phyloP scores from a whole-genome alignment of 805 yeast genomes.

The Pichia nanzhaoensis region DNA sequence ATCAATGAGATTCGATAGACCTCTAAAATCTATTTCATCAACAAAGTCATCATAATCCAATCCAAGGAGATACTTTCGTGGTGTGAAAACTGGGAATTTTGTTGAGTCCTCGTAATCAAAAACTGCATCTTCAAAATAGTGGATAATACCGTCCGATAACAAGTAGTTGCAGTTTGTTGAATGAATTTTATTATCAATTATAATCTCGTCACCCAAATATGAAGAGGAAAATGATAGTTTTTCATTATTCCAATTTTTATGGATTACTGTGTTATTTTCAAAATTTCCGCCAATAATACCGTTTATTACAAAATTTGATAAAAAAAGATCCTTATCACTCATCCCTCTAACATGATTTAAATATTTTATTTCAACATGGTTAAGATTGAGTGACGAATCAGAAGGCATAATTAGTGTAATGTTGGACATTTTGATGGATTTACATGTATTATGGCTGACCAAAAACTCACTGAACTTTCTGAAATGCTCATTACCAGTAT shows the following conservation, averaged over 20 bases:
- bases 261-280: constrained; percentile 10
- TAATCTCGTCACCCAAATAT: constrained; percentile 30
- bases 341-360: constrained; percentile 29
- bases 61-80: constrained; percentile 53
- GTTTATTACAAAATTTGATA: constrained; percentile 32
- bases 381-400: constrained; percentile 31
- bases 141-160: constrained; percentile 43
- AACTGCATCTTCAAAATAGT: constrained; percentile 35
- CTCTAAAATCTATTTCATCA: constrained; percentile 59
- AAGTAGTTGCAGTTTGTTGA: constrained; percentile 37
- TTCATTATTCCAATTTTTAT: constrained; percentile 25
- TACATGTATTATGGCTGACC: constrained; percentile 18
- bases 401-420: constrained; percentile 42
- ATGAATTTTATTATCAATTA: constrained; percentile 28
- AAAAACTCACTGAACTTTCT: constrained; percentile 19
- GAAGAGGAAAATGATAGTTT: constrained; percentile 18
- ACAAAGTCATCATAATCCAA: constrained; percentile 57
- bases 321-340: constrained; percentile 22
- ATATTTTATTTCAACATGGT: constrained; percentile 41
- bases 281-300: constrained; percentile 42
- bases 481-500: constrained; percentile 16
- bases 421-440: constrained; percentile 21
- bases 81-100: constrained; percentile 36
- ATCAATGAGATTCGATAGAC: constrained; percentile 49
- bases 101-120: constrained; percentile 14